Evolutionary conservation across 805 yeast genomes (phyloP).

Genomic region (Yarrowia osloensis): DNA sequence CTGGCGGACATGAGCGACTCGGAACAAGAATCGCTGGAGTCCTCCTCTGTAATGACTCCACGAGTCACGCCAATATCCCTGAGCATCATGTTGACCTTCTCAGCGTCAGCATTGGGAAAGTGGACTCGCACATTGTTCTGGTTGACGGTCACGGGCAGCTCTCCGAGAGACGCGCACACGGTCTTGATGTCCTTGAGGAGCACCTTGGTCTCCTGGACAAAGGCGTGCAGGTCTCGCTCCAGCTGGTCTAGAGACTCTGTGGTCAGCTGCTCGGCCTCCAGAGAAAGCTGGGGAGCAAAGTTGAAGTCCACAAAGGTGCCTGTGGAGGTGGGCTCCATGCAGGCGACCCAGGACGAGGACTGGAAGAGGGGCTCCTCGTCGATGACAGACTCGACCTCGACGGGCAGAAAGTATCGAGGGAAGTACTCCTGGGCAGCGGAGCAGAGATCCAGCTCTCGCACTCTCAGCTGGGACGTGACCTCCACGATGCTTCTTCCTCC

Average conservation of each 20-base stretch:
- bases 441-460: conserved; percentile 12
- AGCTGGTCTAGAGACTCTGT: conserved; percentile 49
- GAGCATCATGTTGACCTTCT: conserved; percentile 57
- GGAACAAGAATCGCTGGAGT: neutral
- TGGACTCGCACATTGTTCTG: conserved; percentile 52
- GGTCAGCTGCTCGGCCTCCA: conserved; percentile 48
- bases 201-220: conserved; percentile 43
- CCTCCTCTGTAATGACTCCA: conserved; percentile 51
- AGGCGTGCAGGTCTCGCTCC: conserved; percentile 42
- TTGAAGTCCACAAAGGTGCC: conserved; percentile 58
- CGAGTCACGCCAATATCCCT: conserved; percentile 60
- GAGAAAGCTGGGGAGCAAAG: conserved; percentile 44
- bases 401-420: neutral
- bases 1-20: conserved; percentile 9
- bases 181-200: conserved; percentile 49
- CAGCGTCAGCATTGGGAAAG: conserved; percentile 70
- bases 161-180: conserved; percentile 57
- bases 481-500: conserved; percentile 6
- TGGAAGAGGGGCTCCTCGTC: neutral
- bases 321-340: conserved; percentile 3
- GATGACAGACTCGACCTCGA: conserved; percentile 10
- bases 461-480: conserved; percentile 6
- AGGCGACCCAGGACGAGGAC: conserved; percentile 15
- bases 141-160: conserved; percentile 59
- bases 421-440: neutral